Evolutionary conservation across 169 alveolate species (phyloP), one percentile per base, ranked within the genome.

Genomic region (Plasmodium adleri): DNA sequence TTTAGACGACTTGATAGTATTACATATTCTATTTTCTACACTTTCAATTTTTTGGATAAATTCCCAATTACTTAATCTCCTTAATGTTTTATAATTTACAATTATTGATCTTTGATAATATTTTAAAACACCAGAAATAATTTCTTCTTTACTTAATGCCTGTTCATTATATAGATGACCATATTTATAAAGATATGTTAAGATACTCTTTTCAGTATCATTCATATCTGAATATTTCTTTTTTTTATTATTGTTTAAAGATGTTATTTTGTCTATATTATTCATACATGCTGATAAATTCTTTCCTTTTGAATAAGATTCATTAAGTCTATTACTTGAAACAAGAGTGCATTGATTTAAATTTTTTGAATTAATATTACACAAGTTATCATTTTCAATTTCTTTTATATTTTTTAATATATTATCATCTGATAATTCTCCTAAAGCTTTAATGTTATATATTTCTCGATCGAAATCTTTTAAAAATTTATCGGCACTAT

Each of bases 131-230:
- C 64, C 72, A 1, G 58, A 56, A 13, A 28, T 83, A 13, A 83
- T 83, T 58, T 83, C 91, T 68, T 83, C 91, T 47, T 28, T 83
- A 72, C 86, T 83, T 39, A 83, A 49, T 4, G 85, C 62, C 58
- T 54, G 15, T 17, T 83, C 73, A 17, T 83, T 47, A 47, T 83
- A 83, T 24, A 70, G 32, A 68, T 83, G 47, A 54, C 72, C 72
- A 67, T 70, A 45, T 39, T 17, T 45, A n/a, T 67, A 45, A 5
- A 83, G 54, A 70, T 68, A 28, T 7, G 60, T 39, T 17, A 83
- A 24, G 45, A 83, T 13, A 15, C 13, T 58, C 26, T 58, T 83
- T 83, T 83, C 91, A 4, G 47, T 10, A 67, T 60, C 78, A 63
- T 50, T 68, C 45, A 83, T 56, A 68, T 83, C 64, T 8, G 17